These are phyloP conservation scores for Chlorella sp. DNA, from an alignment of 139 green algal genomes.

Conservation along the genomic window DNA sequence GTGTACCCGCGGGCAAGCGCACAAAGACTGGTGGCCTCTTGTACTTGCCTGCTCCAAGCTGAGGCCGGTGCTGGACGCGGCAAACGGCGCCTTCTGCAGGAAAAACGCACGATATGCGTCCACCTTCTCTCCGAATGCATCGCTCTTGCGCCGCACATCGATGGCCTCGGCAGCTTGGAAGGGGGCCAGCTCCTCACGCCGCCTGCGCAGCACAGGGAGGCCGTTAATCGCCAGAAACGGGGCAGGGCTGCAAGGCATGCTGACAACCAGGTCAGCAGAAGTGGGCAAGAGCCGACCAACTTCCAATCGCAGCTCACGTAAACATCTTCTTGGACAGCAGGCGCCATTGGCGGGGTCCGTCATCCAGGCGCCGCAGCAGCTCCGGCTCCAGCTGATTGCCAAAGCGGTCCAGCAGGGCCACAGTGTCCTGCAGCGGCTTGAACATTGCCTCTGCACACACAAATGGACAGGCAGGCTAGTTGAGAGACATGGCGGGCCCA, in stretches of 20 bases:
- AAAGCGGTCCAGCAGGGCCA: slow-evolving; percentile 74
- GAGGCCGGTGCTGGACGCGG: slow-evolving; percentile 60
- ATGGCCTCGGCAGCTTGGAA: slow-evolving; percentile 26
- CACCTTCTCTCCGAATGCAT: slow-evolving; percentile 82
- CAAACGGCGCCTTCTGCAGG: slow-evolving; percentile 79
- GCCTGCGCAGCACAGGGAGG: neutral
- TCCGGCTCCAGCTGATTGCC: slow-evolving; percentile 68
- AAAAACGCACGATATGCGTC: slow-evolving; percentile 89
- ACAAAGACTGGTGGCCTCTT: no score
- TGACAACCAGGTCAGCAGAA: neutral
- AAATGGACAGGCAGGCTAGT: neutral
- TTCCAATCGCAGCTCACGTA: neutral
- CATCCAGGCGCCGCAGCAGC: slow-evolving; percentile 74
- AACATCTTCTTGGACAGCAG: slow-evolving; percentile 91
- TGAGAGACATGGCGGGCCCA: no score
- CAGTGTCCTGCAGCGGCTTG: slow-evolving; percentile 77
- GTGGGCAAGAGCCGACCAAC: neutral
- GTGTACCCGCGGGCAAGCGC: no score
- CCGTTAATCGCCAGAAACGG: neutral
- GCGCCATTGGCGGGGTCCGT: slow-evolving; percentile 65
- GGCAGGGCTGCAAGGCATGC: neutral
- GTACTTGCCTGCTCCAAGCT: slow-evolving; percentile 67
- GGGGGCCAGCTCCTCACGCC: slow-evolving; percentile 24
- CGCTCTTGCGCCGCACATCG: slow-evolving; percentile 67
- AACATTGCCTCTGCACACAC: slow-evolving; percentile 82